Evolutionary conservation across 768 basidiomycete genomes (phyloP), one percentile per base, ranked within the genome.

Genomic region (Lactarius psammicola): DNA sequence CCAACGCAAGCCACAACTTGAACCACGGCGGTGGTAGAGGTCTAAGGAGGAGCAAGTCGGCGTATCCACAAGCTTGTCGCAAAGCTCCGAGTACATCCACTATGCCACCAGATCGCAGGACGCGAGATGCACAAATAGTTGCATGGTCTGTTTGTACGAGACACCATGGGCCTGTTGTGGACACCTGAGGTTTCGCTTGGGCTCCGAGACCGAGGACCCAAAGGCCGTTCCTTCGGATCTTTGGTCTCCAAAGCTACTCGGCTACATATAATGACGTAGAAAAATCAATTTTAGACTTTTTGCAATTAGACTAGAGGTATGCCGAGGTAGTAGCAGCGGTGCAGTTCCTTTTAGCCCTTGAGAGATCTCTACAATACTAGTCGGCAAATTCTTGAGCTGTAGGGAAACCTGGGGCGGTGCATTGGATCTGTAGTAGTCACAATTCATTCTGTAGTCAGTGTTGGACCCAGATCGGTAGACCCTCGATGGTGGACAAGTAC

Each of bases 61-160:
- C 18, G 26, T 42, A 40, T 44, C 23, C 36, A 46, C 42, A 31
- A 4, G 10, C 26, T 9, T 18, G 26, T 59, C 8, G 18, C 20
- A 40, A 59, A 31, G 38, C 40, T 8, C 42, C 42, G 28, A 31
- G 58, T 2, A 30, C 30, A 30, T 28, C 42, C 4, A 46, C 34
- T 23, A 63, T 54, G 44, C 56, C 46, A 38, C 56, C 34, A 44
- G 62, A 18, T 44, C 40, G n/a, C 38, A 62, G 38, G 5, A 44
- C 1, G 54, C 26, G 34, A 34, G 33, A 34, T 26, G 26, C 26
- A 23, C 18, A 46, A 15, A 5, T 15, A 23, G 4, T 6, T 38
- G 23, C 20, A n/a, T 10, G 11, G n/a, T 4, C 46, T 44, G 42
- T 20, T n/a, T 42, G 20, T 44, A 38, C n/a, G n/a, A n/a, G n/a